Evolutionary conservation across 2,329 filamentous ascomycete species (phyloP), one percentile per base, ranked within the genome.

Genomic region (Sclerotinia trifoliorum): DNA sequence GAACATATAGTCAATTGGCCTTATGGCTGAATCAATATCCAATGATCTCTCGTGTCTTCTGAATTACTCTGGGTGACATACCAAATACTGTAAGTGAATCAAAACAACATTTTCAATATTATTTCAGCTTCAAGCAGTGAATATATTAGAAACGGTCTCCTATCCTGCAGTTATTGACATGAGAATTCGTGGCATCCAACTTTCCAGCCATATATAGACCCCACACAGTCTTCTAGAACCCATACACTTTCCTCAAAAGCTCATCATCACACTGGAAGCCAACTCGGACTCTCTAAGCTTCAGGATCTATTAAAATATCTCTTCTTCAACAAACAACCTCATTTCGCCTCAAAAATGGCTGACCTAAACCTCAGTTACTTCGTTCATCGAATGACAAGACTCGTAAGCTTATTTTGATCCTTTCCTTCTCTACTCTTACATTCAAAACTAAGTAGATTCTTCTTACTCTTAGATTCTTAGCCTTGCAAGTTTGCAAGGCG

Each of bases 401-500:
- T 56, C 35, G 54, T 56, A 39, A 56, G 54, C 17, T n/a, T 2
- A 15, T 10, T 5, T 11, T n/a, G 21, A 8, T 35, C 29, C 5
- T 52, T 26, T 13, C 0, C 11, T 1, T 19, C 0, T 2, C 1
- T n/a, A 5, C 21, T 11, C 11, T 32, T 5, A 15, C 5, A 13
- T n/a, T 5, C 19, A 55, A 0, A 55, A n/a, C 10, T n/a, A n/a
- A 35, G 19, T 5, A 19, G 21, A 55, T 5, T 3, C 2, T 3
- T 13, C 19, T n/a, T 35, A 2, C 10, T 6, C 29, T 19, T 32
- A 35, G 26, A 19, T 15, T 5, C 5, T 6, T 8, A 35, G 52
- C 21, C 32, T 21, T 13, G 11, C 10, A 35, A 13, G 29, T 7
- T 2, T n/a, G 26, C 5, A 32, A 17, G 32, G 13, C 0, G 52